Conservation (phyloP, 257 asterid genomes). For the Lycium ferocissimum region DNA sequence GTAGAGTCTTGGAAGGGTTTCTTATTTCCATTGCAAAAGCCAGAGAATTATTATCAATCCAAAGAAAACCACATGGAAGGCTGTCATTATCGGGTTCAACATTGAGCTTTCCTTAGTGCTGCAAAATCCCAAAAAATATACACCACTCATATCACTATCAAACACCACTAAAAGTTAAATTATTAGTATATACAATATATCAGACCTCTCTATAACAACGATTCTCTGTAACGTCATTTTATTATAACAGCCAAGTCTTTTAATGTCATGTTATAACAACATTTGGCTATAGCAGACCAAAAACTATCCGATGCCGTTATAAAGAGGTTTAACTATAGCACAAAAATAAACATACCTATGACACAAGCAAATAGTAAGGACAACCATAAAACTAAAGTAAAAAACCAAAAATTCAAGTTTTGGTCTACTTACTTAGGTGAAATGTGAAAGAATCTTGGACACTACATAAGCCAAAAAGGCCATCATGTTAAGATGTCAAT, state of each 20-base stretch:
- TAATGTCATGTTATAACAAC: no score
- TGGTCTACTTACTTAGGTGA: no score
- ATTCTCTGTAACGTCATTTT: no score
- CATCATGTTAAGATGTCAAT: no score
- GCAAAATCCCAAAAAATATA: no score
- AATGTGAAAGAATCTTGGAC: no score
- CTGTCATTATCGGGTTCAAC: constrained; percentile 48
- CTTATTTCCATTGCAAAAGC: constrained; percentile 40
- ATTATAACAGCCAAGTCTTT: no score
- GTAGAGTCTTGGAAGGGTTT: no score
- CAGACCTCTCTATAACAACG: background rate
- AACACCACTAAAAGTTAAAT: constrained; percentile 11
- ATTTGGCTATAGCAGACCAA: background rate
- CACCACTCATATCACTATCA: constrained; percentile 21
- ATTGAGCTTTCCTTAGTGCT: constrained; percentile 34
- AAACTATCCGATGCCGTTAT: background rate
- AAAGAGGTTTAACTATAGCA: background rate
- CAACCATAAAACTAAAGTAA: background rate
- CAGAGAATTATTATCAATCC: constrained; percentile 50
- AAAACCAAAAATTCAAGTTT: no score
- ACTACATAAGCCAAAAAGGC: no score
- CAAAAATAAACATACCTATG: constrained; percentile 37
- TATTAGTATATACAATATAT: background rate
- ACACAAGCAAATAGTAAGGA: constrained; percentile 45
- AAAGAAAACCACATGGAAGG: constrained; percentile 49